These are phyloP conservation scores for Pisolithus thermaeus DNA, from an alignment of 1,284 basidiomycete species.

Conservation along the genomic window DNA sequence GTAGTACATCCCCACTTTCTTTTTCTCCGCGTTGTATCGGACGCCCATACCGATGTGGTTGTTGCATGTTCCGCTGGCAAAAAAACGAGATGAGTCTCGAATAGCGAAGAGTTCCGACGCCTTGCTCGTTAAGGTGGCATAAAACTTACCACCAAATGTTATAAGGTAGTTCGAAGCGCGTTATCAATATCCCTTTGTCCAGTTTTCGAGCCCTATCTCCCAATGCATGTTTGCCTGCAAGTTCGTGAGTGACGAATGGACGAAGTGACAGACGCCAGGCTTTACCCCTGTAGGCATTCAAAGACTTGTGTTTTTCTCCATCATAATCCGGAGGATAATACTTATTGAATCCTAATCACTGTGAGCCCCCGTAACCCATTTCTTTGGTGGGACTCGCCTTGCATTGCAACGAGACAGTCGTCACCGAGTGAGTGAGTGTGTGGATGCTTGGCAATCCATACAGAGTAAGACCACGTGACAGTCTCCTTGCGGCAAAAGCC, in stretches of 20 bases:
- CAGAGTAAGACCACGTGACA: background rate
- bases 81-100: conserved; percentile 1
- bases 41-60: conserved; percentile 96
- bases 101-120: background rate
- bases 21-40: conserved; percentile 98
- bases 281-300: conserved; percentile 75
- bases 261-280: background rate
- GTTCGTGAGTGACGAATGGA: background rate
- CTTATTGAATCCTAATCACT: conserved; percentile 68
- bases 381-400: conserved; percentile 26
- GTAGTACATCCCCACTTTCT: conserved; percentile 93
- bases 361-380: conserved; percentile 11
- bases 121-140: no score
- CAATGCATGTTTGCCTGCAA: conserved; percentile 86
- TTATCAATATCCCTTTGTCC: conserved; percentile 90
- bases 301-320: conserved; percentile 69
- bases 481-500: background rate
- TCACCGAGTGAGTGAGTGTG: background rate
- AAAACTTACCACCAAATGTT: conserved; percentile 90
- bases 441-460: background rate
- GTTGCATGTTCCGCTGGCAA: conserved; percentile 75
- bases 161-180: conserved; percentile 92
- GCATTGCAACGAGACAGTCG: conserved; percentile 22
- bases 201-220: conserved; percentile 90
- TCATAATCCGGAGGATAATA: conserved; percentile 96